Evolutionary conservation across 768 basidiomycete genomes (phyloP), one percentile per base, ranked within the genome.

Genomic region (Termitomyces sp.): DNA sequence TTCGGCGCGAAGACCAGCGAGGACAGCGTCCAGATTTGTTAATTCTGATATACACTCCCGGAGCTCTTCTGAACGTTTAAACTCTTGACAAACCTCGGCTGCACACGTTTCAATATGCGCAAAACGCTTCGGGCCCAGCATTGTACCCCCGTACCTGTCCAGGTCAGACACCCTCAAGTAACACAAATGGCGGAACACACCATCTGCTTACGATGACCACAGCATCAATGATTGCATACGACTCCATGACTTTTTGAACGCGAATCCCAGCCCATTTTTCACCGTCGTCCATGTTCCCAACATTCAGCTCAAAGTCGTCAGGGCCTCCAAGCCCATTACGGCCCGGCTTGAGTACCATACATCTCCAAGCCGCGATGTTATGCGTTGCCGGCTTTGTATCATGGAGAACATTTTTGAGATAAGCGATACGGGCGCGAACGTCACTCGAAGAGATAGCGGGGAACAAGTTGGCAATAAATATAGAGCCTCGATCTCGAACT

Each of bases 181-280:
- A 18, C 22, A 36, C 16, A 41, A 24, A 41, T 22, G 46, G 30
- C 45, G 34, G 33, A 52, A 58, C 71, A 67, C 68, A 91, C 89
- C 91, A 90, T 58, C 92, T 82, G 70, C 83, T 87, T 41, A 93
- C 88, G 60, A 93, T 78, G 12, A 93, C 86, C 4, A 88, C 88
- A 9, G 87, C 89, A 68, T 94, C 92, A 30, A 93, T 78, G 18
- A 86, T 78, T 1, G 83, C 86, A 61, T 84, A 78, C n/a, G 76
- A 73, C 65, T 84, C 79, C 87, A 95, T 88, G 13, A 84, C 81
- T 63, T 79, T 83, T 62, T 89, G 68, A 31, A 91, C 76, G 60
- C 78, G 80, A 16, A 73, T 76, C 30, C 88, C 87, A 31, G 82
- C 90, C 78, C 84, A 88, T 63, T 81, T 81, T 72, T 93, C 93